These are phyloP conservation scores for Rosa lucieae DNA, from an alignment of 306 rosid genomes.

Conservation along the genomic window DNA sequence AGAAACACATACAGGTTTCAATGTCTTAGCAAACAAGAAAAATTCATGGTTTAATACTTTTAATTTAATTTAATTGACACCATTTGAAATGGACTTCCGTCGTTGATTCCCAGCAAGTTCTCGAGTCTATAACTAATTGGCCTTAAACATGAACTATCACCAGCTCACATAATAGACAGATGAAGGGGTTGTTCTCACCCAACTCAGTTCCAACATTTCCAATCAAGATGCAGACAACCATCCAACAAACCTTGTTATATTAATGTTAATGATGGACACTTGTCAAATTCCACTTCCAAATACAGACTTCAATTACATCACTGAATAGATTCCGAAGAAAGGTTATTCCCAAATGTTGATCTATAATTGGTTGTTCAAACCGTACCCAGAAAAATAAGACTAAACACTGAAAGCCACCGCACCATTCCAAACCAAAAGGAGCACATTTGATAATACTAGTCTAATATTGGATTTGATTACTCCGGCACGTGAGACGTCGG, in stretches of 20 bases:
- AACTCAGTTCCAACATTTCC: not conserved
- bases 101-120: not conserved
- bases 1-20: not conserved
- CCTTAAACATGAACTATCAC: not conserved
- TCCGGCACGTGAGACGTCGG: constrained; percentile 18
- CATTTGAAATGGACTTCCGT: not conserved
- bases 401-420: not conserved
- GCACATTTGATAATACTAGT: not conserved
- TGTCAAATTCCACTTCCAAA: constrained; percentile 10
- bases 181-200: constrained; percentile 3
- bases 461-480: not conserved
- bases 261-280: constrained; percentile 25
- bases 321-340: not conserved
- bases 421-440: not conserved
- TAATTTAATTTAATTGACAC: not conserved
- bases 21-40: not conserved
- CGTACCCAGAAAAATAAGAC: not conserved
- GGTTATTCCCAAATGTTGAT: not conserved
- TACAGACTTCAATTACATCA: constrained; percentile 28
- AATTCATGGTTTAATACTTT: not conserved
- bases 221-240: not conserved
- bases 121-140: not conserved
- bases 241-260: constrained; percentile 22
- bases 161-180: constrained; percentile 8
- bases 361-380: not conserved